A percentile compares a stretch with the other conserved stretches of the same genome.
phyloP scores from a whole-genome alignment of 2,329 filamentous ascomycete genomes.

The Didymella pinodella region DNA sequence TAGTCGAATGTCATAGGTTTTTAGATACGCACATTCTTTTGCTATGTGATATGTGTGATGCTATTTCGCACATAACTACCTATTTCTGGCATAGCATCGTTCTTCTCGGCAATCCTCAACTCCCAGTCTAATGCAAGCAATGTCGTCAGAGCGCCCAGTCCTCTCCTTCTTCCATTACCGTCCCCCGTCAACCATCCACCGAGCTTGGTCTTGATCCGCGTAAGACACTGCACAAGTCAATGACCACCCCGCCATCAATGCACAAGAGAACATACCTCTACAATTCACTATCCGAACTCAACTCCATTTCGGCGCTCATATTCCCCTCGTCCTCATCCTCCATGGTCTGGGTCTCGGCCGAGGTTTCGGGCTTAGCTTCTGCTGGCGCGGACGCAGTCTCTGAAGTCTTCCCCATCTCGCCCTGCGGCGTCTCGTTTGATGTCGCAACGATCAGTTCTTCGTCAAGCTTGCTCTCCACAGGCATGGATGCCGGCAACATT shows the following conservation, averaged over 20 bases:
- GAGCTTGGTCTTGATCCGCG: background rate
- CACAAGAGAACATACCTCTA: background rate
- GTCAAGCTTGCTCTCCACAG: background rate
- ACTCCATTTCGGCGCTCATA: conserved; percentile 13
- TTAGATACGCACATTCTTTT: background rate
- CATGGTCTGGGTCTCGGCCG: background rate
- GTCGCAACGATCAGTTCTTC: background rate
- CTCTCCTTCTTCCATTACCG: background rate
- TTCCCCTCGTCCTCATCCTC: background rate
- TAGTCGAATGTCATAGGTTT: conserved; percentile 1
- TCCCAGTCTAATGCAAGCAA: background rate
- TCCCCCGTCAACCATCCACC: background rate
- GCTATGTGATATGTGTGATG: background rate
- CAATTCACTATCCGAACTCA: conserved; percentile 11
- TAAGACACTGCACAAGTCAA: background rate
- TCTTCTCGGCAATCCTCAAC: background rate
- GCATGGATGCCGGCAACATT: background rate
- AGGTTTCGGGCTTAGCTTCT: background rate
- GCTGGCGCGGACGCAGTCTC: background rate
- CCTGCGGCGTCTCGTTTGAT: background rate
- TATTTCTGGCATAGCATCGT: background rate
- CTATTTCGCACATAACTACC: background rate
- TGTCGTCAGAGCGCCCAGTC: background rate
- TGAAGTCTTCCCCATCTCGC: background rate
- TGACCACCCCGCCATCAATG: background rate